Conservation (phyloP, 2,329 filamentous ascomycete species). For the Phialophora macrospora region DNA sequence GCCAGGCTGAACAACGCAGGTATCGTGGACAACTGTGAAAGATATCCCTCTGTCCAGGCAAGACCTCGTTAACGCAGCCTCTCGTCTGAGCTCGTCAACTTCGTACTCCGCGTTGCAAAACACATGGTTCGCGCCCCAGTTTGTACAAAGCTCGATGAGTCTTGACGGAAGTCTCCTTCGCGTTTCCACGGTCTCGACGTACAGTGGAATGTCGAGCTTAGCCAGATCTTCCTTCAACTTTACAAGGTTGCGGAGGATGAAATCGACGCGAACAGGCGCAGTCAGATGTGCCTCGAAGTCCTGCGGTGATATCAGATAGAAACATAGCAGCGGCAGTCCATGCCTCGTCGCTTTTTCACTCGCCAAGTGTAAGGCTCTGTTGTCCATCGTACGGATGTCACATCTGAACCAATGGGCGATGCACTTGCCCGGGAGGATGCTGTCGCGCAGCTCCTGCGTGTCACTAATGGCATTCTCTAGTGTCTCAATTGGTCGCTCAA, state of each 20-base stretch:
- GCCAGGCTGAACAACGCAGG: conserved; percentile 79
- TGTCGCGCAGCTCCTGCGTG: conserved; percentile 61
- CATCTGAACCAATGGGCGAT: conserved; percentile 92
- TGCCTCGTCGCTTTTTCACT: conserved; percentile 68
- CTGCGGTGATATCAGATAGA: conserved; percentile 82
- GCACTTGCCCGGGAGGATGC: conserved; percentile 61
- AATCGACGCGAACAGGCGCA: conserved; percentile 75
- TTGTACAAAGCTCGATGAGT: conserved; percentile 67
- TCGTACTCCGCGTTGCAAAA: conserved; percentile 90
- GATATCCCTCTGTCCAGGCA: conserved; percentile 68
- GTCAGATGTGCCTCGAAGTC: conserved; percentile 82
- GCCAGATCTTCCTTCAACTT: conserved; percentile 69
- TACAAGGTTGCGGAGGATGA: conserved; percentile 73
- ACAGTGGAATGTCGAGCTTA: conserved; percentile 75
- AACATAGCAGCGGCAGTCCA: conserved; percentile 72
- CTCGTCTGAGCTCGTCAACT: conserved; percentile 82
- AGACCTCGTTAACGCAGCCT: conserved; percentile 67
- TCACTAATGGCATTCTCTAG: conserved; percentile 66
- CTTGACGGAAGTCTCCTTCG: conserved; percentile 65
- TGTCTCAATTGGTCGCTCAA: conserved; percentile 74
- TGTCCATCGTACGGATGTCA: conserved; percentile 76
- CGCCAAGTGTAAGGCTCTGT: conserved; percentile 71
- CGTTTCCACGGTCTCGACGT: conserved; percentile 72
- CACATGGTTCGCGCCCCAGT: conserved; percentile 76
- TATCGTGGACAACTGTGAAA: conserved; percentile 77